These are phyloP conservation scores for Neonectria punicea DNA, from an alignment of 2,329 filamentous ascomycete genomes.

Conservation along the genomic window DNA sequence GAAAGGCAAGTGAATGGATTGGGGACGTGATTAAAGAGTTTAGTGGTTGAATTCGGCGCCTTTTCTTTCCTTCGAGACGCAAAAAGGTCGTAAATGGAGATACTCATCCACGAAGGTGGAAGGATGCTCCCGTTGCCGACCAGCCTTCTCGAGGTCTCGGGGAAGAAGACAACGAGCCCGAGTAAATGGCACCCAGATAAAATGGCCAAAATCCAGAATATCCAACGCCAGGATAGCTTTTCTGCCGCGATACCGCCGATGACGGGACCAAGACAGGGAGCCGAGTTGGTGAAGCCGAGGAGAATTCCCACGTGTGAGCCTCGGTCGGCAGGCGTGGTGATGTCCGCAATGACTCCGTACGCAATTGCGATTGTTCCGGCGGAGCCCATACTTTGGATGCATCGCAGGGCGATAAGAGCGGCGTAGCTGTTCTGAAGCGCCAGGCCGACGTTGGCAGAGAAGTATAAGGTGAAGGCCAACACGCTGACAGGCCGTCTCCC, in stretches of 20 bases:
- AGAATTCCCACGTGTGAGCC: conserved; percentile 46
- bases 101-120: conserved; percentile 7
- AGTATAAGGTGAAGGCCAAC: conserved; percentile 57
- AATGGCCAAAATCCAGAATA: conserved; percentile 30
- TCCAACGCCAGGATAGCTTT: conserved; percentile 28
- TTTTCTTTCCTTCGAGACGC: too few relatives aligned
- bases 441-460: conserved; percentile 57
- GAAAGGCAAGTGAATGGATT: too few relatives aligned
- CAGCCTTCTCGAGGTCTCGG: conserved; percentile 25
- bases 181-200: conserved; percentile 8
- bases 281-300: conserved; percentile 41
- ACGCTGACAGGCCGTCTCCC: conserved; percentile 58
- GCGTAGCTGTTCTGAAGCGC: conserved; percentile 55
- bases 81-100: too few relatives aligned
- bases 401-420: conserved; percentile 56
- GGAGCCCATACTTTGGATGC: conserved; percentile 58
- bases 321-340: conserved; percentile 42
- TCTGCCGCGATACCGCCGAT: conserved; percentile 53
- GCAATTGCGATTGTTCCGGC: conserved; percentile 49
- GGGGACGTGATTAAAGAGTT: too few relatives aligned
- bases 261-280: conserved; percentile 54
- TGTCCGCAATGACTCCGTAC: conserved; percentile 46
- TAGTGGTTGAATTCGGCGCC: too few relatives aligned
- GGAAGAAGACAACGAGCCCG: conserved; percentile 15
- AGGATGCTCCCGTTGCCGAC: conserved; percentile 27